Evolutionary conservation across 805 yeast species (phyloP), one percentile per base, ranked within the genome.

Genomic region (Saturnispora diversa): DNA sequence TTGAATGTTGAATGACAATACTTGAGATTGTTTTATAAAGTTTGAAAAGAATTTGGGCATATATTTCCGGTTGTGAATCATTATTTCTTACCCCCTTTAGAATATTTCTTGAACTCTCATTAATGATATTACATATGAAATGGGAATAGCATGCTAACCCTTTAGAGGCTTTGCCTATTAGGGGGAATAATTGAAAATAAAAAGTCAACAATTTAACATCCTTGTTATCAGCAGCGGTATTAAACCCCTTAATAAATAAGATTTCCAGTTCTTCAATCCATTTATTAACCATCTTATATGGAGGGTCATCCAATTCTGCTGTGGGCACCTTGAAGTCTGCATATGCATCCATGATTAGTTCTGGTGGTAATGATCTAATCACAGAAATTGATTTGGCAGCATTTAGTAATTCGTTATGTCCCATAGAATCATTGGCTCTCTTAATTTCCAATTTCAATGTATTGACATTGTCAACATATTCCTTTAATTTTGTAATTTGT

Each of bases 251-350:
- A 26, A 68, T 61, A 52, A 88, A 86, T 3, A 75, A 60, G 1
- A 56, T 55, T 5, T 74, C 76, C 43, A 92, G 65, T 27, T 76
- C 69, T 2, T 62, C 64, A 4, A 76, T 70, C 77, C 94, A 84
- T 11, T 64, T 64, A 1, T 63, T 54, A 1, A 92, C 51, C 0
- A 83, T 62, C 2, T 62, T 68, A 8, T 57, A 53, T 0, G 98
- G 97, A 39, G 72, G 63, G 37, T 85, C 94, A 0, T 96, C 95
- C 12, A 87, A 69, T 42, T 85, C 94, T 9, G 82, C 67, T 0
- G 94, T 77, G 0, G 98, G 98, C 13, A 90, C 90, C 52, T 83
- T 84, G 33, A 70, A 77, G 37, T 77, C 71, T 2, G 94, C 90
- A 58, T 81, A 87, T 40, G 73, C 66, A 15, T 95, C 88, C 12